Percentiles rank a stretch among this genome's conserved stretches.
phyloP scores from a whole-genome alignment of 2,329 filamentous ascomycete genomes.

The Arthrobotrys entomopaga region DNA sequence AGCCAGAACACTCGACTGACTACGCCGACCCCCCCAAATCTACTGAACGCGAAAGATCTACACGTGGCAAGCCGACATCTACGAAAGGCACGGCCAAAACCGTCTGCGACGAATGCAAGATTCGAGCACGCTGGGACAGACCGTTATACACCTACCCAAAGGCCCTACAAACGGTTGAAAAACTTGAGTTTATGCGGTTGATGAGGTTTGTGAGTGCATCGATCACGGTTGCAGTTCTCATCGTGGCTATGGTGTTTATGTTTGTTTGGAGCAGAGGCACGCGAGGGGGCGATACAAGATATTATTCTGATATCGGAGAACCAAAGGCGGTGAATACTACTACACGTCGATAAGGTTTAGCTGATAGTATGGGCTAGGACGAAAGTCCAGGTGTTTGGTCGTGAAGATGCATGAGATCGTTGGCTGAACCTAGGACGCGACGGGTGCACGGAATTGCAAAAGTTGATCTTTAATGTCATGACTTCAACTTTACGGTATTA shows the following conservation, averaged over 20 bases:
- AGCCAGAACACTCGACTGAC: too few relatives aligned
- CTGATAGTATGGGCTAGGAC: too few relatives aligned
- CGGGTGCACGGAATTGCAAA: too few relatives aligned
- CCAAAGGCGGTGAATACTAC: background rate
- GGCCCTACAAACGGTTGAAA: background rate
- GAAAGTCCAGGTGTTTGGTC: too few relatives aligned
- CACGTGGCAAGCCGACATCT: background rate
- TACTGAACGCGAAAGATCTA: background rate
- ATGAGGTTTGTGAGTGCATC: background rate
- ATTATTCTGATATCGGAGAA: constrained; percentile 14
- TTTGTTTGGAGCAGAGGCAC: background rate
- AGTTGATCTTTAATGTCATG: too few relatives aligned
- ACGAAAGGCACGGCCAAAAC: too few relatives aligned
- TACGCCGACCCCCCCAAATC: background rate
- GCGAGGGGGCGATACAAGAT: background rate
- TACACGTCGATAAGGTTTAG: too few relatives aligned
- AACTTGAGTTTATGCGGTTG: background rate
- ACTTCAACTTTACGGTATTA: too few relatives aligned
- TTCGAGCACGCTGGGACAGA: background rate
- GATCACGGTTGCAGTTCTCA: background rate
- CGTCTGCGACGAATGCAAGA: background rate
- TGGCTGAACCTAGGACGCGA: too few relatives aligned
- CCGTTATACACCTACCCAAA: constrained; percentile 17
- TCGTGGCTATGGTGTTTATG: too few relatives aligned
- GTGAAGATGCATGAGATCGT: too few relatives aligned